A percentile compares a stretch with the other conserved stretches of the same genome.
Conservation (phyloP, 495 filamentous ascomycete species). For the Penicillium daleae region DNA sequence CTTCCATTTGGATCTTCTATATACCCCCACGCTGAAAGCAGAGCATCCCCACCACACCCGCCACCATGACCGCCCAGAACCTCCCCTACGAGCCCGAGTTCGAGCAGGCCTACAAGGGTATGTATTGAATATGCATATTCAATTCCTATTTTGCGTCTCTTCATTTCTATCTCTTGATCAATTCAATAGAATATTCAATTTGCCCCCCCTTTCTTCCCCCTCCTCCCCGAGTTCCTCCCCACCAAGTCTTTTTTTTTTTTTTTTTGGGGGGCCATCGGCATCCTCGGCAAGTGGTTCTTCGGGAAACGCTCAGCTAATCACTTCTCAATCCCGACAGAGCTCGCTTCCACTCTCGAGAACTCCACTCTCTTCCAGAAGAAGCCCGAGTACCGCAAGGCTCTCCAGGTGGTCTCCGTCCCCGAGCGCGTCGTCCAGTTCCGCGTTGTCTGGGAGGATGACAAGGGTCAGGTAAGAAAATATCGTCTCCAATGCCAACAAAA, state of each 20-base stretch:
- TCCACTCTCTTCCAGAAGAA: constrained; percentile 90
- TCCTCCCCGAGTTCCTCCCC: constrained; percentile 6
- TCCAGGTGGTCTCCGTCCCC: constrained; percentile 85
- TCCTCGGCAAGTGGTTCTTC: constrained; percentile 32
- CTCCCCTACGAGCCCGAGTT: constrained; percentile 92
- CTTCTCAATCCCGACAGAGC: constrained; percentile 62
- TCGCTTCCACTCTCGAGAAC: constrained; percentile 90
- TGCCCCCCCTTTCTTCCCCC: background rate
- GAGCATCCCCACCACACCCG: constrained; percentile 6
- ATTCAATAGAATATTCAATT: background rate
- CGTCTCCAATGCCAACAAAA: background rate
- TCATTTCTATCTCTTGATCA: background rate
- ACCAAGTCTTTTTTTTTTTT: constrained; percentile 12
- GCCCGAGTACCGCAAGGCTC: constrained; percentile 90
- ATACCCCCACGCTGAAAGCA: constrained; percentile 10
- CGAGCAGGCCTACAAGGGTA: constrained; percentile 98
- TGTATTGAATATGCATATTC: constrained; percentile 24
- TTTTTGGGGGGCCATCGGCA: constrained; percentile 28
- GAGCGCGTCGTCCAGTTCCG: constrained; percentile 98
- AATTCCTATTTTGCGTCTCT: background rate
- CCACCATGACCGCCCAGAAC: constrained; percentile 69
- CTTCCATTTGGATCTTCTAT: no score
- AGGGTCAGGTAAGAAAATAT: constrained; percentile 51
- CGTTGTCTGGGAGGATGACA: constrained; percentile 95
- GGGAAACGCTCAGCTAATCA: constrained; percentile 32